phyloP scores from a whole-genome alignment of 352 stramenopile species.

The Pilasporangium apinafurcum region DNA sequence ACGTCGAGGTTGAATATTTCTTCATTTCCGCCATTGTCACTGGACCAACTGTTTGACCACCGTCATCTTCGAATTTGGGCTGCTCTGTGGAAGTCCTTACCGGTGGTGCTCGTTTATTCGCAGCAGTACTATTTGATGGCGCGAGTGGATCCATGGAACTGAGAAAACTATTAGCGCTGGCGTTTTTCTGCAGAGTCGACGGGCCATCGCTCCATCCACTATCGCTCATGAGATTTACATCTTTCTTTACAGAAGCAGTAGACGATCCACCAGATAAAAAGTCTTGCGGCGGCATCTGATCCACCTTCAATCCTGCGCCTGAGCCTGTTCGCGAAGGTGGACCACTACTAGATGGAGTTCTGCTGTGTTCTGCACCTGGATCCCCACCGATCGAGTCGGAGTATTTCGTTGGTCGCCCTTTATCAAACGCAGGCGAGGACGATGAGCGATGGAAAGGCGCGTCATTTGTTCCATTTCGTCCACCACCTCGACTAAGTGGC shows the following conservation, averaged over 20 bases:
- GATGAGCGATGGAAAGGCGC: constrained; percentile 33
- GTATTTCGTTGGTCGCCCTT: constrained; percentile 58
- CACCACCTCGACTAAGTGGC: constrained; percentile 11
- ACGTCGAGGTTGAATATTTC: constrained; percentile 47
- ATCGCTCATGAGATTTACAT: constrained; percentile 75
- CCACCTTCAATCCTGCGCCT: constrained; percentile 9
- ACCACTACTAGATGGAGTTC: constrained; percentile 4
- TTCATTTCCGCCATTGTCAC: constrained; percentile 84
- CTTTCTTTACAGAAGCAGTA: too few relatives aligned
- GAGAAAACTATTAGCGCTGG: constrained; percentile 38
- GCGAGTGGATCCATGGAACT: constrained; percentile 68
- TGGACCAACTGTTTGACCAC: constrained; percentile 68
- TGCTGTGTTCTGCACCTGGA: background rate
- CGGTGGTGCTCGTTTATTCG: background rate
- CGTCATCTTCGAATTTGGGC: constrained; percentile 76
- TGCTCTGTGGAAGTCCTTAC: constrained; percentile 18
- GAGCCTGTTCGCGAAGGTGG: constrained; percentile 25
- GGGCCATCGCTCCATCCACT: constrained; percentile 36
- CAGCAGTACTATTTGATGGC: constrained; percentile 13
- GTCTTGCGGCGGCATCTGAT: constrained; percentile 33
- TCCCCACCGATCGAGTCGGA: constrained; percentile 37
- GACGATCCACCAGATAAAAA: constrained; percentile 67
- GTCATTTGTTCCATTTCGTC: constrained; percentile 11
- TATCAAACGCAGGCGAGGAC: constrained; percentile 36
- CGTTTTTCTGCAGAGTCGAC: constrained; percentile 16